These are phyloP conservation scores for Talaromyces sp. DNA, from an alignment of 2,329 filamentous ascomycete species.

Conservation along the genomic window DNA sequence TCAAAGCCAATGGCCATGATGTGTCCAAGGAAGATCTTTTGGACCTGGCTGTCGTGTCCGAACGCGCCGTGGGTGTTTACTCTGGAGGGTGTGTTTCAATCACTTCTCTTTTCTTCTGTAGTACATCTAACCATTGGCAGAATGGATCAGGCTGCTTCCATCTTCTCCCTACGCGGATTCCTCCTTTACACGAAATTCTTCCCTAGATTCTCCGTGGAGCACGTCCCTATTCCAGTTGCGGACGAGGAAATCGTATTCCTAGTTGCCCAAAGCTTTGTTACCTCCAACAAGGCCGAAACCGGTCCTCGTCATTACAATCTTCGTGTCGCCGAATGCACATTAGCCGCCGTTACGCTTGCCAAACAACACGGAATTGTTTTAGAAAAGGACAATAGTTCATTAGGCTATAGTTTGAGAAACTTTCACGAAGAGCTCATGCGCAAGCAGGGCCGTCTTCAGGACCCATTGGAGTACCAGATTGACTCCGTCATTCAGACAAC, in stretches of 20 bases:
- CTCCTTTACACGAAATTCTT: constrained; percentile 89
- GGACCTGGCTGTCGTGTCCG: constrained; percentile 89
- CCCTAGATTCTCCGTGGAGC: constrained; percentile 70
- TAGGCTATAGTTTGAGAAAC: constrained; percentile 77
- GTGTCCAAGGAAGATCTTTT: constrained; percentile 90
- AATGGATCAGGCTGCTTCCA: constrained; percentile 96
- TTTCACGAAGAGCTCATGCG: constrained; percentile 81
- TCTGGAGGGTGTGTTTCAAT: constrained; percentile 70
- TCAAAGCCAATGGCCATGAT: constrained; percentile 77
- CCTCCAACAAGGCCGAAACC: constrained; percentile 90
- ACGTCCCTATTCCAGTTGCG: constrained; percentile 78
- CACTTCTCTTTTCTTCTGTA: not conserved
- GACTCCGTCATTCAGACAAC: constrained; percentile 67
- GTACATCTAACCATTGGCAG: constrained; percentile 42
- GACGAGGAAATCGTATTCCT: constrained; percentile 83
- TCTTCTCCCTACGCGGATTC: constrained; percentile 81
- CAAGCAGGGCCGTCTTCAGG: constrained; percentile 46
- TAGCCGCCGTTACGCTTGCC: constrained; percentile 70
- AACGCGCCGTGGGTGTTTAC: constrained; percentile 92
- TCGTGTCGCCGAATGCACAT: constrained; percentile 88
- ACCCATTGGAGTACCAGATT: constrained; percentile 64
- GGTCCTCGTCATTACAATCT: constrained; percentile 95
- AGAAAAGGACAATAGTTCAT: constrained; percentile 72
- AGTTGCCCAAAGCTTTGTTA: constrained; percentile 90
- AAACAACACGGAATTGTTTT: constrained; percentile 62